These are phyloP conservation scores for Citrus mangshanensis DNA, from an alignment of 345 rosid species.

Conservation along the genomic window DNA sequence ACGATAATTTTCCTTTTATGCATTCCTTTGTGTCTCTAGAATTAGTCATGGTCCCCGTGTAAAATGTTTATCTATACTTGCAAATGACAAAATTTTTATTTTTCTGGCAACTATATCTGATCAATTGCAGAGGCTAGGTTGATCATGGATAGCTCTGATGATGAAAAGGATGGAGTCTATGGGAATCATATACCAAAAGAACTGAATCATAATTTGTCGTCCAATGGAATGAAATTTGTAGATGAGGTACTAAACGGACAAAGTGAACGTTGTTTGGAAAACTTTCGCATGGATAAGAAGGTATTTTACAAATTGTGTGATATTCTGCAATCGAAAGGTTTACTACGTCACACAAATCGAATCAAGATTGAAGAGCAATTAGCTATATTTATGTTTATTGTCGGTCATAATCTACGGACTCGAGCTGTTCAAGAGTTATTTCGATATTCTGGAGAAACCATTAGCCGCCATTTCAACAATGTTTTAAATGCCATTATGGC, in stretches of 20 bases:
- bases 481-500: slow-evolving; percentile 75
- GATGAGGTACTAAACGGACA: slow-evolving; percentile 72
- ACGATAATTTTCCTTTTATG: background rate
- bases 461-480: slow-evolving; percentile 93
- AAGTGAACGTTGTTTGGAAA: slow-evolving; percentile 60
- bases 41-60: background rate
- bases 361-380: slow-evolving; percentile 90
- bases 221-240: slow-evolving; percentile 63
- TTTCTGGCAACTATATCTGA: background rate
- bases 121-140: slow-evolving; percentile 21
- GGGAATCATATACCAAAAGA: slow-evolving; percentile 41
- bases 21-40: background rate
- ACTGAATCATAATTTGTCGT: slow-evolving; percentile 29
- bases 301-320: slow-evolving; percentile 82
- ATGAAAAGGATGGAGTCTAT: slow-evolving; percentile 45
- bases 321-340: slow-evolving; percentile 65
- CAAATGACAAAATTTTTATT: background rate
- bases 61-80: background rate
- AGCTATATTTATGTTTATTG: slow-evolving; percentile 76
- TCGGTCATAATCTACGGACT: slow-evolving; percentile 85
- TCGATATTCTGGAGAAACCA: slow-evolving; percentile 84
- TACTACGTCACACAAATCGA: slow-evolving; percentile 83
- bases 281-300: slow-evolving; percentile 88
- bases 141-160: slow-evolving; percentile 61
- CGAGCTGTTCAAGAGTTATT: slow-evolving; percentile 84